Conservation (phyloP, 495 filamentous ascomycete species). For the Poronia punctata region DNA sequence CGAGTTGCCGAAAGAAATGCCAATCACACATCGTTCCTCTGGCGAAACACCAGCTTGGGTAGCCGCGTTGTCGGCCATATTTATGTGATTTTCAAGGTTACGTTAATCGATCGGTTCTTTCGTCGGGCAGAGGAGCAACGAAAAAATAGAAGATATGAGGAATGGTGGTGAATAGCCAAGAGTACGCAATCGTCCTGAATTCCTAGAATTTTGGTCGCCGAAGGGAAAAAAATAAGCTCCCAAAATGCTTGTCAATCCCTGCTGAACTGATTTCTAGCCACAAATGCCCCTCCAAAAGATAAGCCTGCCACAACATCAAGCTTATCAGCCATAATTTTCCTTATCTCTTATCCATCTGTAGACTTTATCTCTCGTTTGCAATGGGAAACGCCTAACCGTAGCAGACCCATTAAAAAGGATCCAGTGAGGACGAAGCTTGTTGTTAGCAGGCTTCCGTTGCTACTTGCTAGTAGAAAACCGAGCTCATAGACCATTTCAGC, state of each 20-base stretch:
- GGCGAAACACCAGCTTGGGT: constrained; percentile 40
- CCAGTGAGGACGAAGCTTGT: too few relatives aligned
- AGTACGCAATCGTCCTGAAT: constrained; percentile 4
- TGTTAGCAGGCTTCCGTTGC: too few relatives aligned
- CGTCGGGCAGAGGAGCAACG: neutral
- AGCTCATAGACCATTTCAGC: too few relatives aligned
- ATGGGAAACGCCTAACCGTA: constrained; percentile 1
- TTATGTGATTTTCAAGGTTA: constrained; percentile 2
- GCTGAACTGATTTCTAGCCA: constrained; percentile 10
- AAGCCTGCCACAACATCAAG: neutral
- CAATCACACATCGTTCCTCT: constrained; percentile 70
- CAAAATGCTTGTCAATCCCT: constrained; percentile 1
- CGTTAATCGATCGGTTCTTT: neutral
- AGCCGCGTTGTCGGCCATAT: constrained; percentile 30
- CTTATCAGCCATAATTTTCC: neutral
- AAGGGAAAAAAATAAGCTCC: constrained; percentile 11
- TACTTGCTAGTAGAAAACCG: too few relatives aligned
- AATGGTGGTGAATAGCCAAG: constrained; percentile 9
- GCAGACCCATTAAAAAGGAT: constrained; percentile 7
- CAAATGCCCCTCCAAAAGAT: constrained; percentile 20
- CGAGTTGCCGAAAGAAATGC: constrained; percentile 95
- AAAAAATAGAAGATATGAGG: too few relatives aligned
- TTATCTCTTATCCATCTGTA: constrained; percentile 6
- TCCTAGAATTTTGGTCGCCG: constrained; percentile 15
- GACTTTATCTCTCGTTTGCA: too few relatives aligned